Conservation (phyloP, 2,329 filamentous ascomycete species). For the Aspergillus luchuensis region DNA sequence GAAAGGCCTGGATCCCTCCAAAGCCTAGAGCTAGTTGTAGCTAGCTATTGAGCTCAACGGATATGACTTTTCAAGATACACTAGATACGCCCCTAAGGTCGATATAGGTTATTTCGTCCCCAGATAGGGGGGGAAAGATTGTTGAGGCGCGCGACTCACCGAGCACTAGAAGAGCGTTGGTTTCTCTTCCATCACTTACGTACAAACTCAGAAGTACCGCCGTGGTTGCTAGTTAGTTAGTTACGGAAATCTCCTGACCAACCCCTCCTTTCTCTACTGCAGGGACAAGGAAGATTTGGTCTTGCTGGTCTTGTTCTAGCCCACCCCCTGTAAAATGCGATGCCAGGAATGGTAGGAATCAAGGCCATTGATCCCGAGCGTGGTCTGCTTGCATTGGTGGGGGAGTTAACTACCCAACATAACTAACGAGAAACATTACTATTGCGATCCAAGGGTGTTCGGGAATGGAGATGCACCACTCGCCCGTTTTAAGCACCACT, state of each 20-base stretch:
- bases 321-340: background rate
- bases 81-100: background rate
- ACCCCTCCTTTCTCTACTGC: constrained; percentile 11
- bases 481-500: background rate
- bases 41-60: background rate
- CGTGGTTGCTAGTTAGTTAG: background rate
- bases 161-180: background rate
- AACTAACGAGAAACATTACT: background rate
- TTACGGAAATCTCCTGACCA: constrained; percentile 14
- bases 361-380: background rate
- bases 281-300: constrained; percentile 2
- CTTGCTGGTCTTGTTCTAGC: background rate
- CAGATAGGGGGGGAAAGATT: background rate
- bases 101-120: background rate
- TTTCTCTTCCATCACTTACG: background rate
- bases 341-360: constrained; percentile 2
- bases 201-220: background rate
- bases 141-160: background rate
- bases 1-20: background rate
- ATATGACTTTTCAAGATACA: background rate
- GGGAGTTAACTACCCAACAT: background rate
- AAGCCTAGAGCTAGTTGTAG: background rate
- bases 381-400: background rate
- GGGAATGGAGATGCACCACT: background rate
- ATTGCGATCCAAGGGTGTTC: background rate